A percentile compares a stretch with the other conserved stretches of the same genome.
Conservation (phyloP, 139 green algal genomes). For the Raphidocelis subcapitata region DNA sequence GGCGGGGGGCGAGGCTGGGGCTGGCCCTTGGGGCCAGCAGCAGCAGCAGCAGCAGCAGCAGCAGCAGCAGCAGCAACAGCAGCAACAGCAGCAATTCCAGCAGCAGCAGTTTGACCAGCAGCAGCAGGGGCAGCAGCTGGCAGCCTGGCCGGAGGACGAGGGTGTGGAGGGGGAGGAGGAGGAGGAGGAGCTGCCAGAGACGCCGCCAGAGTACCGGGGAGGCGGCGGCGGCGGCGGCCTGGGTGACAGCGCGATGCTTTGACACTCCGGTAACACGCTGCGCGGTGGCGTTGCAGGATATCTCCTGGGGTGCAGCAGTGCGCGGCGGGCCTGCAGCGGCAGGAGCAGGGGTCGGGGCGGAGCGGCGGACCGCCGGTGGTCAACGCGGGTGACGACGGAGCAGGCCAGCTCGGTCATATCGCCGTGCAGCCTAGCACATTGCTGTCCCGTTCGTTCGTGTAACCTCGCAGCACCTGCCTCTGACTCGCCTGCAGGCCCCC, state of each 20-base stretch:
- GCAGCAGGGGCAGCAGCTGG: background rate
- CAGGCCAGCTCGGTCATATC: too few species aligned
- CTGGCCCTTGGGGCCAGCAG: background rate
- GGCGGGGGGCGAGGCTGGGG: too few species aligned
- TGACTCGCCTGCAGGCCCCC: too few species aligned
- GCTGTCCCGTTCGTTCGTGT: too few species aligned
- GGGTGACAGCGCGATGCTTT: background rate
- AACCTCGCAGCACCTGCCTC: too few species aligned
- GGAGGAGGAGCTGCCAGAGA: too few species aligned
- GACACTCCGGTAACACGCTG: background rate
- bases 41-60: background rate
- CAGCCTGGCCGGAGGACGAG: too few species aligned
- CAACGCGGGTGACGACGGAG: too few species aligned
- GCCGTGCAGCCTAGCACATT: too few species aligned
- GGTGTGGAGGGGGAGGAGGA: too few species aligned
- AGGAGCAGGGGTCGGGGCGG: constrained; percentile 29
- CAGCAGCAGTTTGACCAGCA: constrained; percentile 11
- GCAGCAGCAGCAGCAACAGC: background rate
- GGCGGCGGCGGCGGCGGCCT: constrained; percentile 23
- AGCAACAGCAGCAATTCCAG: background rate
- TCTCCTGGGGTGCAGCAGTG: background rate
- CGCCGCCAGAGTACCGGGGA: constrained; percentile 28
- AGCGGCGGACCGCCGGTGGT: too few species aligned
- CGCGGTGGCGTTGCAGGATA: background rate
- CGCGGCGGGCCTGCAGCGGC: background rate